Evolutionary conservation across 805 yeast genomes (phyloP).

Genomic region (Saccharomycopsis sp.): DNA sequence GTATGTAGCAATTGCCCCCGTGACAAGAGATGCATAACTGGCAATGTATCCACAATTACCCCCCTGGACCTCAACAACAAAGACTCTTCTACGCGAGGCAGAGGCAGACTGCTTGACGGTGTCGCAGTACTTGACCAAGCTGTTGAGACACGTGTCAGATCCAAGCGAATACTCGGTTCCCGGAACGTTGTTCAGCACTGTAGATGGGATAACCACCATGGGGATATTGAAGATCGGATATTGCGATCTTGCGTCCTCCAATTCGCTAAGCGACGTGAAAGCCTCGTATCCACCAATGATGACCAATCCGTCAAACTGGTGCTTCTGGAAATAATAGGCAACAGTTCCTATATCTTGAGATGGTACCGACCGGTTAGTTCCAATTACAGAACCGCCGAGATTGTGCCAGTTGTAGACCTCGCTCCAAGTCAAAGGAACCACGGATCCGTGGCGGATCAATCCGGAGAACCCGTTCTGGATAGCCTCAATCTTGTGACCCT

Average conservation of each 20-base stretch:
- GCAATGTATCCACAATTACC: slow-evolving; percentile 95
- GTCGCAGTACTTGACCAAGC: slow-evolving; percentile 89
- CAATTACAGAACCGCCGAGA: slow-evolving; percentile 92
- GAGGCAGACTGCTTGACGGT: slow-evolving; percentile 92
- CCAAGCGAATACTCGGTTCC: slow-evolving; percentile 97
- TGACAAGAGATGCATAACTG: slow-evolving; percentile 71
- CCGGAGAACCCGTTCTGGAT: slow-evolving; percentile 94
- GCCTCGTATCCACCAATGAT: slow-evolving; percentile 98
- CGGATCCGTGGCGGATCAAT: slow-evolving; percentile 80
- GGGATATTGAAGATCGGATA: slow-evolving; percentile 95
- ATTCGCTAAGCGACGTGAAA: slow-evolving; percentile 75
- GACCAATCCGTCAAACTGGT: slow-evolving; percentile 79
- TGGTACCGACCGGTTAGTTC: slow-evolving; percentile 89
- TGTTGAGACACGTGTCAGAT: slow-evolving; percentile 89
- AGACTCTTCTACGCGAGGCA: slow-evolving; percentile 87
- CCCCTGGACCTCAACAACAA: slow-evolving; percentile 97
- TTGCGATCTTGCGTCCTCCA: slow-evolving; percentile 64
- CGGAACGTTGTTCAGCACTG: slow-evolving; percentile 97
- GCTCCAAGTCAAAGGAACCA: slow-evolving; percentile 68
- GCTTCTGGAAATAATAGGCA: slow-evolving; percentile 89
- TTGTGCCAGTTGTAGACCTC: slow-evolving; percentile 86
- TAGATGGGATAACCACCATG: slow-evolving; percentile 88
- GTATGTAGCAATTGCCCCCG: slow-evolving; percentile 89
- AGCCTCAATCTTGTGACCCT: slow-evolving; percentile 87
- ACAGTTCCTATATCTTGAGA: slow-evolving; percentile 76